Percentiles rank a stretch among this genome's conserved stretches.
These are phyloP conservation scores for Macrolepiota dolichaula DNA, from an alignment of 768 basidiomycete species.

Conservation along the genomic window DNA sequence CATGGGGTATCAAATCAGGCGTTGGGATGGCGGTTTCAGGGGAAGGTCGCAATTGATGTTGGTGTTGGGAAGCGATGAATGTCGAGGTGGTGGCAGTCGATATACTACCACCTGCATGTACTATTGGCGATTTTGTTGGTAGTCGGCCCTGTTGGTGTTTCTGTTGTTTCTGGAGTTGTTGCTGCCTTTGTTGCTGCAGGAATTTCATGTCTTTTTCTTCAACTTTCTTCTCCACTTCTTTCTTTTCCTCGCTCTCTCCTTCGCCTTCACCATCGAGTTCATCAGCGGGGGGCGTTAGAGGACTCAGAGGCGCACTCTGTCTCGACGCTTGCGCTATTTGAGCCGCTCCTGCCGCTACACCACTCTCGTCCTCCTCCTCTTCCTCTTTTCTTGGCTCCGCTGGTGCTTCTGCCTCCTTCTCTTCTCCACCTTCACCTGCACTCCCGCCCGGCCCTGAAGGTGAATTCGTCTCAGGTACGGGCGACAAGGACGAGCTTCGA, in stretches of 20 bases:
- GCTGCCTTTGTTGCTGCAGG: constrained; percentile 7
- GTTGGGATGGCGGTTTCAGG: constrained; percentile 9
- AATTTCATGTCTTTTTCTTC: neutral
- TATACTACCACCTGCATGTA: neutral
- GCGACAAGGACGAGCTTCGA: constrained; percentile 56
- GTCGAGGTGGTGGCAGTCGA: constrained; percentile 1
- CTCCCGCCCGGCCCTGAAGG: constrained; percentile 19
- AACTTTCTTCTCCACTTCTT: constrained; percentile 13
- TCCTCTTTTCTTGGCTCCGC: constrained; percentile 30
- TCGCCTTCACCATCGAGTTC: constrained; percentile 37
- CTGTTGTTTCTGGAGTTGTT: neutral
- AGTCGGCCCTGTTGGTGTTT: neutral
- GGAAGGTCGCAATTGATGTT: constrained; percentile 15
- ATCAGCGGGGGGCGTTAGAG: constrained; percentile 67
- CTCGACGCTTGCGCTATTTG: constrained; percentile 36
- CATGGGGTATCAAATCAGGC: constrained; percentile 20
- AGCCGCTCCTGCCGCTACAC: constrained; percentile 17
- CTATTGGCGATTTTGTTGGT: neutral
- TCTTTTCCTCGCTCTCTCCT: constrained; percentile 16
- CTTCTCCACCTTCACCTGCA: constrained; percentile 27
- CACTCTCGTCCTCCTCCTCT: constrained; percentile 32
- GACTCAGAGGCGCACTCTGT: constrained; percentile 71
- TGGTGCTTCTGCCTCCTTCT: constrained; percentile 32
- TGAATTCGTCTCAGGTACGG: constrained; percentile 44
- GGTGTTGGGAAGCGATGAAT: constrained; percentile 8